Evolutionary conservation across 345 rosid genomes (phyloP), one percentile per base, ranked within the genome.

Genomic region (Linum lewisii): DNA sequence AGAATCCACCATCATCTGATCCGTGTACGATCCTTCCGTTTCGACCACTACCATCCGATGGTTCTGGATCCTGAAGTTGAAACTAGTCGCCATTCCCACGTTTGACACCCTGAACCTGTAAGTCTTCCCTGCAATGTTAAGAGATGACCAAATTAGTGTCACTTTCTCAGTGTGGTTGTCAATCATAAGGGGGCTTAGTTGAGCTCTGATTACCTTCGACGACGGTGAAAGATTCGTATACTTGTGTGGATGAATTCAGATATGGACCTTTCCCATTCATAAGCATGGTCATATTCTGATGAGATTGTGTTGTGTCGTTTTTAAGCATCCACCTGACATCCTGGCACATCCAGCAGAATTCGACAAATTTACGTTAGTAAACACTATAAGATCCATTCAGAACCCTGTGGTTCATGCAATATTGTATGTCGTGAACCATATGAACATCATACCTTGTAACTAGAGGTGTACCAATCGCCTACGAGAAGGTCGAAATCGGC

Each of bases 21-120:
- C 64, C 32, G 86, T 77, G 68, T 84, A 83, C 0, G 90, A 77
- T 42, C 90, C 83, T 69, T 84, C 90, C 0, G 82, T 77, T 78
- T 84, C 90, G 19, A 84, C 86, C 64, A 84, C 61, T 62, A 74
- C 61, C 81, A 84, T 70, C 25, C 2, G 50, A 36, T 84, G 78
- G 7, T 64, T 72, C 61, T 73, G 53, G 38, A 73, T 77, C 20
- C 73, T 67, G 61, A 73, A 77, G 61, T 77, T 77, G 50, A 77
- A 59, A 25, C 64, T 58, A 20, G 69, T 50, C 19, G 59, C 52
- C 63, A 62, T 61, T 16, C 78, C 76, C 54, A 77, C 74, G 13
- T 77, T 77, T 4, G 81, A 73, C 36, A 77, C 67, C 62, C 78
- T 70, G 10, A 70, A 59, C 78, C 71, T 67, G 66, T 70, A 67